Base-by-base conservation (phyloP, 768 basidiomycete genomes). In the Mycena rebaudengoi region DNA sequence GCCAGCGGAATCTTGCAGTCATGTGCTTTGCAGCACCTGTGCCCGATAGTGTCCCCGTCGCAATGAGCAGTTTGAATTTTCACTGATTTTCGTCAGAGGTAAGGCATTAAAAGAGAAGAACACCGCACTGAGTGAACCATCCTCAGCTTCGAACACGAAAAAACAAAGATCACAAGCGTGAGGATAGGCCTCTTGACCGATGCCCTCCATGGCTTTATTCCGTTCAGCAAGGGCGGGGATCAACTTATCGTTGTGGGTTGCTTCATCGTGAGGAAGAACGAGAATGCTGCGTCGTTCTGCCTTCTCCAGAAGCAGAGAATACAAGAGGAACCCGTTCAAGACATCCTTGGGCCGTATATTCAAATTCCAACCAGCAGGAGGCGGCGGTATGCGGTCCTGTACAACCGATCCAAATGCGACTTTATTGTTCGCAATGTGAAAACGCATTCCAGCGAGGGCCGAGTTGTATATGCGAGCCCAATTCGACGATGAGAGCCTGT, bases 241-340 rank as follows among this genome's bases (percentile, higher is more conserved):
- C 21, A 54, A 32, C 5, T 43, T 16, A 14, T 55, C 40, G 13
- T 16, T 25, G 8, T 55, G 54, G 8, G 3, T 32, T 13, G 41
- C 20, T 26, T 55, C 54, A 16, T 55, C 54, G 37, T 69, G 65
- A 4, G 61, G 30, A 50, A 71, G 54, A 14, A 65, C 20, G n/a
- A 71, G 66, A n/a, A 51, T 21, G 13, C 52, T 35, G 16, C 56
- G 14, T 7, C 39, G 25, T 48, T 74, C 73, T 5, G 68, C 48
- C 28, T 64, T 66, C 35, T 74, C 54, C 18, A 71, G 61, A 4
- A 72, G 33, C 32, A 72, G 63, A 10, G 64, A 60, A 44, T 69
- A 73, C 5, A 73, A 29, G 32, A 73, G 67, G 46, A 73, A 71
- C 0, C 66, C 70, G 39, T 73, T 69, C 40, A 73, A 48, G 5